A percentile compares a stretch with the other conserved stretches of the same genome.
These are phyloP conservation scores for Jacaranda copaia DNA, from an alignment of 257 asterid genomes.

Conservation along the genomic window DNA sequence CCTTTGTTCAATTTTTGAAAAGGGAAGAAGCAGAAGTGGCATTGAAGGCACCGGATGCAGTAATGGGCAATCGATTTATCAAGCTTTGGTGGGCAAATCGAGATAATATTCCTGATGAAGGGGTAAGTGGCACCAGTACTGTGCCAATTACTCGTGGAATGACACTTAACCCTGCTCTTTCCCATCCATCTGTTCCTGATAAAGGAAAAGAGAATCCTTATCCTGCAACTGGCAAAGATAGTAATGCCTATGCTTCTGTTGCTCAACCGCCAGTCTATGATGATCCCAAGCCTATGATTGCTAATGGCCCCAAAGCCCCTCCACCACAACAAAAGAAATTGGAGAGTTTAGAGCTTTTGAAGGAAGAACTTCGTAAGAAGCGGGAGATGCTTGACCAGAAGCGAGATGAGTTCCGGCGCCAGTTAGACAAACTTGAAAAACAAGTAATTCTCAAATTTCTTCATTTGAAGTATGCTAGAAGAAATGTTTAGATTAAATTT, in stretches of 20 bases:
- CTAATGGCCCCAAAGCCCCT: constrained; percentile 64
- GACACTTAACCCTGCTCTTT: constrained; percentile 42
- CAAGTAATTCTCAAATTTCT: constrained; percentile 61
- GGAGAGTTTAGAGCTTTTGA: constrained; percentile 84
- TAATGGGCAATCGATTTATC: constrained; percentile 97
- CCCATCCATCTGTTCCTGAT: constrained; percentile 46
- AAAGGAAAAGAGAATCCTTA: constrained; percentile 64
- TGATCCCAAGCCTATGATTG: constrained; percentile 50
- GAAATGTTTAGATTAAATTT: neutral
- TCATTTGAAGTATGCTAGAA: constrained; percentile 24
- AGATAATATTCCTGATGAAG: constrained; percentile 76
- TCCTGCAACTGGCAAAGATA: constrained; percentile 49
- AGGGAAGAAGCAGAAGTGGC: constrained; percentile 98
- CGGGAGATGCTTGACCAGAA: constrained; percentile 97
- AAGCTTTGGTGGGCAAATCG: constrained; percentile 98
- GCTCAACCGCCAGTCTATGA: constrained; percentile 51
- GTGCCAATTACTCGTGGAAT: constrained; percentile 41
- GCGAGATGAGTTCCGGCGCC: constrained; percentile 77
- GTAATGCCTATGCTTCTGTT: constrained; percentile 42
- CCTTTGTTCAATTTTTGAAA: constrained; percentile 89
- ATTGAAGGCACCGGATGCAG: constrained; percentile 93
- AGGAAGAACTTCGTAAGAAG: constrained; percentile 95
- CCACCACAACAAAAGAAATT: constrained; percentile 75
- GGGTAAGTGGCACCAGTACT: constrained; percentile 48
- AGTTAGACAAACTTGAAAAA: constrained; percentile 80